phyloP scores from a whole-genome alignment of 2,329 filamentous ascomycete genomes.

The Pyricularia grisea region DNA sequence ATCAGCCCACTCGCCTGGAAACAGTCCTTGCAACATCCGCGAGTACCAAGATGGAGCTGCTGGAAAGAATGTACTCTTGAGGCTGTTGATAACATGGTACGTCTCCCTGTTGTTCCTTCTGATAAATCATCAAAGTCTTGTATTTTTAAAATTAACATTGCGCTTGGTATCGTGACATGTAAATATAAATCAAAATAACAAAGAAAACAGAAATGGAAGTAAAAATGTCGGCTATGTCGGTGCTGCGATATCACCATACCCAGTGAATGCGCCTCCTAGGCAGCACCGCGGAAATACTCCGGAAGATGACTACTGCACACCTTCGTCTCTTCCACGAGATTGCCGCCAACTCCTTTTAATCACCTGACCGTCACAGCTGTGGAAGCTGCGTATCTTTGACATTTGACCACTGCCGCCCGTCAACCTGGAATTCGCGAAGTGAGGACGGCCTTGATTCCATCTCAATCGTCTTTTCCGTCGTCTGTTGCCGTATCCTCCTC shows the following conservation, averaged over 20 bases:
- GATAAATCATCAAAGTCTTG: background rate
- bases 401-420: background rate
- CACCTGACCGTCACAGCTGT: background rate
- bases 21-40: too few species aligned
- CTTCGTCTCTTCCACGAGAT: background rate
- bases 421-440: background rate
- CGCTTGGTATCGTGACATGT: background rate
- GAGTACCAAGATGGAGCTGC: too few species aligned
- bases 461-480: conserved; percentile 12
- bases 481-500: conserved; percentile 19
- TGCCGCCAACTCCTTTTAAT: background rate
- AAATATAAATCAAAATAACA: background rate
- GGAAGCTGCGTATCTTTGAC: background rate
- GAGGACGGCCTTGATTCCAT: background rate
- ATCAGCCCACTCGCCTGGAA: too few species aligned
- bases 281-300: too few species aligned
- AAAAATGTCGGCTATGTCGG: background rate
- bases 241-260: background rate
- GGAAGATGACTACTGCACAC: too few species aligned
- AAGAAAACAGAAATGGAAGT: background rate
- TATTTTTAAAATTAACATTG: background rate
- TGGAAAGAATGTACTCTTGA: background rate
- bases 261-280: background rate
- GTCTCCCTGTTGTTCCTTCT: background rate
- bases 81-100: background rate